phyloP scores from a whole-genome alignment of 305 asterid genomes.

The Fraxinus sp. region DNA sequence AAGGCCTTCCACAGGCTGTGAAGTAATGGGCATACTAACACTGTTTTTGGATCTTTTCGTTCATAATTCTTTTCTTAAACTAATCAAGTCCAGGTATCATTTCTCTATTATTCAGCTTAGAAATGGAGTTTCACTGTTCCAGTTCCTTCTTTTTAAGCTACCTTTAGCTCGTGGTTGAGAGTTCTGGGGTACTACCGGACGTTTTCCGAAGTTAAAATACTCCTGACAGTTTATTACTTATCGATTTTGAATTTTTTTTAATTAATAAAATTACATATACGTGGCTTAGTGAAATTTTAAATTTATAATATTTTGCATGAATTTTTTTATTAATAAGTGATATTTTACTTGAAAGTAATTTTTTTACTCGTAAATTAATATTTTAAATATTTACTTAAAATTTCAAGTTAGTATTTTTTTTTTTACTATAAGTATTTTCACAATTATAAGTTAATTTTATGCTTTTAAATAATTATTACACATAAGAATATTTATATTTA shows the following conservation, averaged over 20 bases:
- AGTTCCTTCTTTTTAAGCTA: neutral
- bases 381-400: no score
- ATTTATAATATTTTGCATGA: neutral
- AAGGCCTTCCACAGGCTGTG: slow-evolving; percentile 63
- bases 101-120: neutral
- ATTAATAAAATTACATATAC: no score
- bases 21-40: slow-evolving; percentile 60
- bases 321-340: neutral
- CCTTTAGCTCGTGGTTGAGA: neutral
- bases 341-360: no score
- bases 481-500: neutral
- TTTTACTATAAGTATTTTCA: neutral
- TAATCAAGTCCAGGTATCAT: slow-evolving; percentile 14
- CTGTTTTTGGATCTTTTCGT: slow-evolving; percentile 42
- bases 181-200: neutral
- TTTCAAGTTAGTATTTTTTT: no score
- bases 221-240: no score
- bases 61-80: slow-evolving; percentile 21
- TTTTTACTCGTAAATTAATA: no score
- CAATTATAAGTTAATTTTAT: neutral
- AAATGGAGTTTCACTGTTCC: neutral
- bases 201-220: no score
- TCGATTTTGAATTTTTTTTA: no score
- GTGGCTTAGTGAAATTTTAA: no score
- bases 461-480: neutral